Evolutionary conservation across 768 basidiomycete genomes (phyloP).

Genomic region (Russula sp.): DNA sequence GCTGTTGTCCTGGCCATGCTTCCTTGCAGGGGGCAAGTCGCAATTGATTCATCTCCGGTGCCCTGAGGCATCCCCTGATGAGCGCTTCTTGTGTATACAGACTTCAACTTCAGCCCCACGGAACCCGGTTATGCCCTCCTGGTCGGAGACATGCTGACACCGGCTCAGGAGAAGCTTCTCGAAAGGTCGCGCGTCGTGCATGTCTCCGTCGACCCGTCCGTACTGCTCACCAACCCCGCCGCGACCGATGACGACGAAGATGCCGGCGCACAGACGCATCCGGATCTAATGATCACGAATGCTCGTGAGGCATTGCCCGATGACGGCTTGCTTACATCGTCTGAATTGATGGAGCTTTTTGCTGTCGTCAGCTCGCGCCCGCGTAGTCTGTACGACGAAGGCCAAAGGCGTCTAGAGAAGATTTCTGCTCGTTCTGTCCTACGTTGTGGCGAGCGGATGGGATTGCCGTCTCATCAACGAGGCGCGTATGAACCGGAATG

Average conservation of each 20-base stretch:
- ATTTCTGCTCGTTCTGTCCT: not conserved
- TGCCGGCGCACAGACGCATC: conserved; percentile 40
- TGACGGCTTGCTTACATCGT: conserved; percentile 63
- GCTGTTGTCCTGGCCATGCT: conserved; percentile 59
- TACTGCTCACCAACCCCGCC: conserved; percentile 28
- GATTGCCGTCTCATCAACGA: conserved; percentile 32
- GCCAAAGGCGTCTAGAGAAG: conserved; percentile 25
- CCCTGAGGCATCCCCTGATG: not conserved
- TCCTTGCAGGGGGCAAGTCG: conserved; percentile 72
- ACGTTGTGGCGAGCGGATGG: conserved; percentile 43
- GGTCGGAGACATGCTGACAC: conserved; percentile 49
- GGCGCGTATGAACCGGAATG: conserved; percentile 74
- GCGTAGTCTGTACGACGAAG: conserved; percentile 64
- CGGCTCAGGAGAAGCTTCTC: conserved; percentile 46
- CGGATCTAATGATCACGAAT: conserved; percentile 66
- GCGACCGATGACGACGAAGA: conserved; percentile 39
- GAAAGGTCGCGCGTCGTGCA: conserved; percentile 65
- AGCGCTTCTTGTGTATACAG: conserved; percentile 32
- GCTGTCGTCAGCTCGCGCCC: conserved; percentile 30
- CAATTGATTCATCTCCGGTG: not conserved
- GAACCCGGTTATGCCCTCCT: conserved; percentile 80
- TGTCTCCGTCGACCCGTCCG: conserved; percentile 55
- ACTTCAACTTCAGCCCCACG: conserved; percentile 84
- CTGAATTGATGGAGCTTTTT: conserved; percentile 50
- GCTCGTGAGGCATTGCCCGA: conserved; percentile 49